phyloP scores from a whole-genome alignment of 73 alveolate genomes.

The Blepharisma stoltei region DNA sequence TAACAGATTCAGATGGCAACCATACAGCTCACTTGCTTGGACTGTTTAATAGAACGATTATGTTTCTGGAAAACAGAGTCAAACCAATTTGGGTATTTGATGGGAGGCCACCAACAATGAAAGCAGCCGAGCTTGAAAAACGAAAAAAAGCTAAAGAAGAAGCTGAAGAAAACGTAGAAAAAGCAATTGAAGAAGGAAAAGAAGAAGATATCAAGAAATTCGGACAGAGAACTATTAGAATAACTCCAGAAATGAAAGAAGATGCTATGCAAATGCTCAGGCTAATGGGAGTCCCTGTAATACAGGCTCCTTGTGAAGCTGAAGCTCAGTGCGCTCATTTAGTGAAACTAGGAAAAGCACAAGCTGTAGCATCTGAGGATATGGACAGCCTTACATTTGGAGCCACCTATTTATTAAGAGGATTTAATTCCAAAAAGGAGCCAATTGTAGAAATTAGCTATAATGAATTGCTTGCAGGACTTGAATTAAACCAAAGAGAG shows the following conservation, averaged over 20 bases:
- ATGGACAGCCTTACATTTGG: constrained; percentile 92
- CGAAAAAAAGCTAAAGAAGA: constrained; percentile 77
- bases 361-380: constrained; percentile 91
- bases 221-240: constrained; percentile 70
- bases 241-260: constrained; percentile 78
- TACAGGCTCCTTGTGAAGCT: constrained; percentile 97
- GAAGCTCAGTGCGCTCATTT: constrained; percentile 90
- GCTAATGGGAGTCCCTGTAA: constrained; percentile 82
- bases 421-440: constrained; percentile 79
- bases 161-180: constrained; percentile 72
- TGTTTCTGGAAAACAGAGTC: constrained; percentile 88
- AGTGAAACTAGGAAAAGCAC: constrained; percentile 80
- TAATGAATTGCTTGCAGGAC: constrained; percentile 68
- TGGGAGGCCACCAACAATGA: constrained; percentile 95
- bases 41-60: constrained; percentile 79
- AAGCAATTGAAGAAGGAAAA: constrained; percentile 85
- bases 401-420: constrained; percentile 75
- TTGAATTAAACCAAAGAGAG: constrained; percentile 73
- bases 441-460: constrained; percentile 70
- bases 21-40: constrained; percentile 96
- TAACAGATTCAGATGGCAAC: constrained; percentile 94
- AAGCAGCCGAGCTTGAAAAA: constrained; percentile 66
- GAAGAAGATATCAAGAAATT: constrained; percentile 65
- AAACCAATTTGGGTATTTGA: constrained; percentile 97
- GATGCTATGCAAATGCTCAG: constrained; percentile 86